Percentiles rank a stretch among this genome's conserved stretches.
Evolutionary conservation across 73 alveolate species (phyloP).

Genomic region (Durusdinium trenchii): DNA sequence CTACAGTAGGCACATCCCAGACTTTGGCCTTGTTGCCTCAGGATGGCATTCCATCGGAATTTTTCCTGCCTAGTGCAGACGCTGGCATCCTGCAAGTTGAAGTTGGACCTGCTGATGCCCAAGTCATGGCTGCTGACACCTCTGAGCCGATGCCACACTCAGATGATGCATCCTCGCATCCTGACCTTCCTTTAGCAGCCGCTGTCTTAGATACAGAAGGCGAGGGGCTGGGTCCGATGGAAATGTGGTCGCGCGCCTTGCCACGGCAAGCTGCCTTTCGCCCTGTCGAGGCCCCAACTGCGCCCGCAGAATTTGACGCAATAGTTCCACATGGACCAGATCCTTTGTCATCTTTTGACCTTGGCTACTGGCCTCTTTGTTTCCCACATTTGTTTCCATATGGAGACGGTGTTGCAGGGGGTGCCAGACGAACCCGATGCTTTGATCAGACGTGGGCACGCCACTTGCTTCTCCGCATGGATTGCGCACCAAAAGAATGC

Average conservation of each 20-base stretch:
- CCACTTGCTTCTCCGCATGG: neutral
- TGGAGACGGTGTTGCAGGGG: neutral
- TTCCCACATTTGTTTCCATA: conserved; percentile 19
- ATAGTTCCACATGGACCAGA: neutral
- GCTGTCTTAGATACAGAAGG: conserved; percentile 2
- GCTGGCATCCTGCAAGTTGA: neutral
- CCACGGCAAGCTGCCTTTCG: neutral
- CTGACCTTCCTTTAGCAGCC: neutral
- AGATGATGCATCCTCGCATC: neutral
- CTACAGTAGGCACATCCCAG: no score
- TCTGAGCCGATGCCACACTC: neutral
- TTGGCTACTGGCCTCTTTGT: neutral
- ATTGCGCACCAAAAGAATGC: neutral
- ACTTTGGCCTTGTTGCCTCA: neutral
- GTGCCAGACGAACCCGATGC: neutral
- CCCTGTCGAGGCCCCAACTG: neutral
- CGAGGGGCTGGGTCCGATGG: neutral
- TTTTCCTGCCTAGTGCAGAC: neutral
- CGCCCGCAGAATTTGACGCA: neutral
- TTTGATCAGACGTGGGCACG: neutral
- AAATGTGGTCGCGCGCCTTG: neutral
- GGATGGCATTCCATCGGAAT: neutral
- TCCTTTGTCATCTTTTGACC: neutral
- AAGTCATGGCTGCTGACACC: no score
- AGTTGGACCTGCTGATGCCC: conserved; percentile 4